Evolutionary conservation across 495 filamentous ascomycete species (phyloP).

Genomic region (Melanomma pulvis-pyrius): DNA sequence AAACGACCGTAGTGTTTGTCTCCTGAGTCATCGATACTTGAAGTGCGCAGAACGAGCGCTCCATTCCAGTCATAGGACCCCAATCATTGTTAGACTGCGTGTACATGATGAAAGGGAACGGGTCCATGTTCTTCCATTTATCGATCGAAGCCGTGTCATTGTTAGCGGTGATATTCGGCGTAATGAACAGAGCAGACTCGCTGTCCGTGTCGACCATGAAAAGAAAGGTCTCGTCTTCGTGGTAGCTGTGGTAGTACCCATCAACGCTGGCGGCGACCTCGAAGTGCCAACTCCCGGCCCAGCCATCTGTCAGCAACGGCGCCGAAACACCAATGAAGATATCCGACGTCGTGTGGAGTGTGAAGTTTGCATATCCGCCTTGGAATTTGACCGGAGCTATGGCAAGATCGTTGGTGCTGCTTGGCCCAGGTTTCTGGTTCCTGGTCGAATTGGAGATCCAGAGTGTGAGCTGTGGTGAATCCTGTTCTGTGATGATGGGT

Average conservation of each 20-base stretch:
- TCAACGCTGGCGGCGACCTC: slow-evolving; percentile 83
- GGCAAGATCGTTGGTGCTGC: slow-evolving; percentile 40
- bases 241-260: slow-evolving; percentile 65
- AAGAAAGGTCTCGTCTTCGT: slow-evolving; percentile 55
- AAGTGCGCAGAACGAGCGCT: slow-evolving; percentile 54
- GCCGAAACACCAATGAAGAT: slow-evolving; percentile 78
- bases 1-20: slow-evolving; percentile 42
- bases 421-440: slow-evolving; percentile 70
- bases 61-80: slow-evolving; percentile 62
- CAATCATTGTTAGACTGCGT: slow-evolving; percentile 66
- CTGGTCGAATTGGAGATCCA: slow-evolving; percentile 70
- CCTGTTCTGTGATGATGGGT: slow-evolving; percentile 16
- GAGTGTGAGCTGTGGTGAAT: slow-evolving; percentile 73
- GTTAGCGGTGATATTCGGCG: slow-evolving; percentile 65
- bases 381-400: slow-evolving; percentile 53
- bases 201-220: slow-evolving; percentile 80
- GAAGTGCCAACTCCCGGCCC: slow-evolving; percentile 68
- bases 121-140: slow-evolving; percentile 57
- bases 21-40: slow-evolving; percentile 46
- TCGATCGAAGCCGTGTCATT: slow-evolving; percentile 46
- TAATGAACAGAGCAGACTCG: slow-evolving; percentile 73
- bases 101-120: slow-evolving; percentile 72
- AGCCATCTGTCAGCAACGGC: slow-evolving; percentile 58
- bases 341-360: slow-evolving; percentile 57
- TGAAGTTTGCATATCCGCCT: slow-evolving; percentile 65